These are phyloP conservation scores for Lippia alba DNA, from an alignment of 305 asterid species.

Conservation along the genomic window DNA sequence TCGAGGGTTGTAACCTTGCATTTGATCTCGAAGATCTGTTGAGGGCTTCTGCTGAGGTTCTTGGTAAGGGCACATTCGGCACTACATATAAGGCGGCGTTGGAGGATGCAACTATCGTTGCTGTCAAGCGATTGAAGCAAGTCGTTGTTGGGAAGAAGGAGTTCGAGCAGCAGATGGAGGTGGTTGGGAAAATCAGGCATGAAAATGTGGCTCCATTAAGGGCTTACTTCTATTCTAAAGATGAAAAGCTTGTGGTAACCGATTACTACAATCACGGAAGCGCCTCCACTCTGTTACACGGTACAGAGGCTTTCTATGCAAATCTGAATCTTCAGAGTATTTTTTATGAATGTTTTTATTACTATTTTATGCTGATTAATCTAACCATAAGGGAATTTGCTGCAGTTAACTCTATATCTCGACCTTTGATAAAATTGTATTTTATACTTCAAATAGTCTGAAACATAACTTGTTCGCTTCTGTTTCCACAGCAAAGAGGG, in stretches of 20 bases:
- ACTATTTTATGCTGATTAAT: neutral
- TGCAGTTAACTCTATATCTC: too few relatives aligned
- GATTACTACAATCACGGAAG: conserved; percentile 63
- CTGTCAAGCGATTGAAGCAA: conserved; percentile 63
- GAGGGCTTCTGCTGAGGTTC: conserved; percentile 84
- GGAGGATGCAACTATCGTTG: conserved; percentile 62
- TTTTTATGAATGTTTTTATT: too few relatives aligned
- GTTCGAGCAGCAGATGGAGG: conserved; percentile 65
- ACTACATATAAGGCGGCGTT: conserved; percentile 62
- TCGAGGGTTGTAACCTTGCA: conserved; percentile 58
- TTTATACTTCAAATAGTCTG: neutral
- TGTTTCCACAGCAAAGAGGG: conserved; percentile 51
- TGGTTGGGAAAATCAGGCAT: conserved; percentile 56
- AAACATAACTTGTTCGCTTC: neutral
- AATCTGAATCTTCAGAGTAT: too few relatives aligned
- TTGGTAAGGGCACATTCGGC: conserved; percentile 75
- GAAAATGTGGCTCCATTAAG: conserved; percentile 64
- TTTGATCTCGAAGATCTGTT: conserved; percentile 74
- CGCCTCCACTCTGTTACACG: conserved; percentile 57
- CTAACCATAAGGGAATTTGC: too few relatives aligned
- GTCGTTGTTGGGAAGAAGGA: conserved; percentile 54
- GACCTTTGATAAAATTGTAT: too few relatives aligned
- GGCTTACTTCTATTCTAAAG: conserved; percentile 67
- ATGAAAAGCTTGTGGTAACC: conserved; percentile 68
- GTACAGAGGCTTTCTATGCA: conserved; percentile 31